phyloP scores from a whole-genome alignment of 2,329 filamentous ascomycete genomes.

The Mariannaea sp. region DNA sequence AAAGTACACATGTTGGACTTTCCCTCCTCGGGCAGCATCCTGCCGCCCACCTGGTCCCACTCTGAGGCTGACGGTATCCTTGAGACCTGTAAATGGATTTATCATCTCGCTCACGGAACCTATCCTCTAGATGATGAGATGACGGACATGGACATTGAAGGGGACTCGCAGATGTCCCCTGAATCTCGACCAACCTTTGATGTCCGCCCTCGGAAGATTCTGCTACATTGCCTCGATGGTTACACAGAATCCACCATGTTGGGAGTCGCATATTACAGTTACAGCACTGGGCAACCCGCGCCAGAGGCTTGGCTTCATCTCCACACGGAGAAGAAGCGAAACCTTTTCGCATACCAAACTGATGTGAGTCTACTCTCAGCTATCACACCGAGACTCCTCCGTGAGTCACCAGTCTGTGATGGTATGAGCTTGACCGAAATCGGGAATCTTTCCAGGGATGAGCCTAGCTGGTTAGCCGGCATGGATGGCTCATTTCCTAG shows the following conservation, averaged over 20 bases:
- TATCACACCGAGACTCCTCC: conserved; percentile 76
- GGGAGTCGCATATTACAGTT: conserved; percentile 91
- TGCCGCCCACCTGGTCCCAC: conserved; percentile 82
- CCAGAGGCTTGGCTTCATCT: conserved; percentile 87
- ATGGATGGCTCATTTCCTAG: conserved; percentile 92
- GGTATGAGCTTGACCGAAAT: conserved; percentile 59
- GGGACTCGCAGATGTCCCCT: conserved; percentile 34
- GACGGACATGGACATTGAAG: conserved; percentile 38
- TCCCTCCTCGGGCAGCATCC: conserved; percentile 90
- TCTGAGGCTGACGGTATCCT: conserved; percentile 82
- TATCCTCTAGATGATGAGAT: conserved; percentile 44
- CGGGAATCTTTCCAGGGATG: conserved; percentile 56
- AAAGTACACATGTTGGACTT: conserved; percentile 64
- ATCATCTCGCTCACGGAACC: conserved; percentile 75
- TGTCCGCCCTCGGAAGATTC: conserved; percentile 65
- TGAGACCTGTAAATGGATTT: conserved; percentile 88
- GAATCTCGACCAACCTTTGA: conserved; percentile 25
- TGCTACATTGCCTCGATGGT: conserved; percentile 93
- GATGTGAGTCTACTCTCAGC: conserved; percentile 83
- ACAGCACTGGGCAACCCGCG: conserved; percentile 78
- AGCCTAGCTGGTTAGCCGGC: conserved; percentile 79
- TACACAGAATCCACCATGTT: conserved; percentile 95
- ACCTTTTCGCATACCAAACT: conserved; percentile 94
- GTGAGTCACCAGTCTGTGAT: conserved; percentile 64
- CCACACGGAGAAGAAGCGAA: conserved; percentile 79